Percentiles rank a stretch among this genome's conserved stretches.
Conservation (phyloP, 2,329 filamentous ascomycete species). For the Tolypocladium pustulatum region DNA sequence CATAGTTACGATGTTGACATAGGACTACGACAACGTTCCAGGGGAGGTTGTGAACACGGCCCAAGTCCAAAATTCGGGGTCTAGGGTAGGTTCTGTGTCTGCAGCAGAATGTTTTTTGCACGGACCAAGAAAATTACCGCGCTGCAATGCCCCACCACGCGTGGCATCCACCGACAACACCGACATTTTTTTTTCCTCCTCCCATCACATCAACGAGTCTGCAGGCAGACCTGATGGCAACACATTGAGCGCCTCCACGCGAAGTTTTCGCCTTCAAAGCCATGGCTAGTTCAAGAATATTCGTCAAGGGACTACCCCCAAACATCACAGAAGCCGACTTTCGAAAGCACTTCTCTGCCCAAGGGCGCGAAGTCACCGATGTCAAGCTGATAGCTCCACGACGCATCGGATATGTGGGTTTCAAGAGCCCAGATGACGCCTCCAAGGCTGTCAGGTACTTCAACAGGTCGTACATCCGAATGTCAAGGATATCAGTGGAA, state of each 20-base stretch:
- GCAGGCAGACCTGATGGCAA: slow-evolving; percentile 4
- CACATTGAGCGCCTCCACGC: background rate
- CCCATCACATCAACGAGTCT: slow-evolving; percentile 1
- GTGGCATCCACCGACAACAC: background rate
- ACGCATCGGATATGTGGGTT: slow-evolving; percentile 92
- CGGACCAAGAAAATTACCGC: background rate
- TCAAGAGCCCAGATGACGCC: slow-evolving; percentile 73
- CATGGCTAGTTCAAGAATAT: slow-evolving; percentile 56
- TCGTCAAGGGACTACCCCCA: slow-evolving; percentile 78
- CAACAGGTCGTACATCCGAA: slow-evolving; percentile 88
- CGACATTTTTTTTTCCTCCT: slow-evolving; percentile 17
- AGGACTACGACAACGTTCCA: too few species aligned
- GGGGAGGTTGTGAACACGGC: background rate
- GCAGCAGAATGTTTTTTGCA: background rate
- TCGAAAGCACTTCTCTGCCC: slow-evolving; percentile 72
- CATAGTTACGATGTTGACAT: too few species aligned
- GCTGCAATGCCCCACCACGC: background rate
- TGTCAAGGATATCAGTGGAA: slow-evolving; percentile 89
- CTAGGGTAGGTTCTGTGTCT: background rate
- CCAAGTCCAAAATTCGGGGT: background rate
- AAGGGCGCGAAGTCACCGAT: slow-evolving; percentile 72
- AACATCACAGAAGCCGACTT: slow-evolving; percentile 78
- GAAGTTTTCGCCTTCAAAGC: slow-evolving; percentile 10
- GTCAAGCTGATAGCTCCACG: slow-evolving; percentile 82
- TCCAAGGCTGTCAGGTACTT: slow-evolving; percentile 84